Evolutionary conservation across 768 basidiomycete species (phyloP).

Genomic region (Royoungia palumana): DNA sequence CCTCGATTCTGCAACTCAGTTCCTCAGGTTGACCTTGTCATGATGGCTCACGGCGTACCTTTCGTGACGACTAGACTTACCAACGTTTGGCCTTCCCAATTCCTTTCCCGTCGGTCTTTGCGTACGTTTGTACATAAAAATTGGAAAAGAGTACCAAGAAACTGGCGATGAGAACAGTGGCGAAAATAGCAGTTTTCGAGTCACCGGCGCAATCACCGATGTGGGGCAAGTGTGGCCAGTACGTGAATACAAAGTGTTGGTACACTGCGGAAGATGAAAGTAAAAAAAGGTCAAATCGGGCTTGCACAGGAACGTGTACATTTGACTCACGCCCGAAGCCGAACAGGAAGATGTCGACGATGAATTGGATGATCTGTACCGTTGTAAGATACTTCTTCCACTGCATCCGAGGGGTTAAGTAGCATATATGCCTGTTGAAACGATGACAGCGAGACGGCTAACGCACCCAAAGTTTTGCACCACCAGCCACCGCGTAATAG

Average conservation of each 20-base stretch:
- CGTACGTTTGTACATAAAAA: constrained; percentile 27
- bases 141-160: constrained; percentile 25
- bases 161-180: constrained; percentile 10
- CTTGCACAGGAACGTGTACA: neutral
- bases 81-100: neutral
- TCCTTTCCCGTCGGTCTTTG: neutral
- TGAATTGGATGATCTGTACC: constrained; percentile 27
- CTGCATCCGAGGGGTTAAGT: constrained; percentile 2
- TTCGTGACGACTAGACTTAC: neutral
- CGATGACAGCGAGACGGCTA: neutral
- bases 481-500: constrained; percentile 92
- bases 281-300: too few species aligned
- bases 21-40: neutral
- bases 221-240: constrained; percentile 23
- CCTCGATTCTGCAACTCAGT: too few species aligned
- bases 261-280: constrained; percentile 13
- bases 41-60: neutral
- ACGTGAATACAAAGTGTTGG: constrained; percentile 26
- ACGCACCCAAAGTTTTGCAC: constrained; percentile 24
- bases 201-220: constrained; percentile 27
- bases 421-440: neutral
- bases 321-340: constrained; percentile 23
- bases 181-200: constrained; percentile 14
- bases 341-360: constrained; percentile 20
- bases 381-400: constrained; percentile 28